A percentile compares a stretch with the other conserved stretches of the same genome.
These are phyloP conservation scores for Penicillium bialowiezense DNA, from an alignment of 495 filamentous ascomycete genomes.

Conservation along the genomic window DNA sequence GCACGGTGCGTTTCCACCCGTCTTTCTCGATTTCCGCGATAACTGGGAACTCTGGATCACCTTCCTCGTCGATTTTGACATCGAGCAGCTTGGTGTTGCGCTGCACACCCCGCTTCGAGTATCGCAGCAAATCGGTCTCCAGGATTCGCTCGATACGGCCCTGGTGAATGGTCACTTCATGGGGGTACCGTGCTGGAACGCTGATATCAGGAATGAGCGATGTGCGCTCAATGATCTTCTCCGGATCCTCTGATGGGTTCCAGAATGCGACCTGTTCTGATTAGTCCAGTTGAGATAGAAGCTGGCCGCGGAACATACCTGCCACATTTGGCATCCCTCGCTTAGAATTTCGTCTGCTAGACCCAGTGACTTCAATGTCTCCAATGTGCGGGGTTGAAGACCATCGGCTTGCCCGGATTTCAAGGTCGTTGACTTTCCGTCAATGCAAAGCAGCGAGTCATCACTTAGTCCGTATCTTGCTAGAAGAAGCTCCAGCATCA, in stretches of 20 bases:
- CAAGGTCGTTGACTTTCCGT: constrained; percentile 21
- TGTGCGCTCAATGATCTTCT: constrained; percentile 34
- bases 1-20: constrained; percentile 2
- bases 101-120: constrained; percentile 9
- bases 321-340: constrained; percentile 51
- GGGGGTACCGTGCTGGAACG: constrained; percentile 25
- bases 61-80: constrained; percentile 5
- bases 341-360: constrained; percentile 51
- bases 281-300: too few species aligned
- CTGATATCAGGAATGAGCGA: constrained; percentile 27
- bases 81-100: constrained; percentile 7
- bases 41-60: neutral
- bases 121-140: constrained; percentile 20
- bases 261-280: constrained; percentile 21
- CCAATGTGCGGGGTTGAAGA: constrained; percentile 49
- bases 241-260: constrained; percentile 10
- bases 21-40: neutral
- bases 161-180: constrained; percentile 34
- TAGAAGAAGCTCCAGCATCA: constrained; percentile 31
- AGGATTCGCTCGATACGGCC: constrained; percentile 28
- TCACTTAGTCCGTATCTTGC: constrained; percentile 30
- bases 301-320: constrained; percentile 2
- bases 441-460: constrained; percentile 28
- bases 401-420: constrained; percentile 56
- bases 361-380: constrained; percentile 70